These are phyloP conservation scores for Graphium sp. DNA, from an alignment of 2,329 filamentous ascomycete genomes.

Conservation along the genomic window DNA sequence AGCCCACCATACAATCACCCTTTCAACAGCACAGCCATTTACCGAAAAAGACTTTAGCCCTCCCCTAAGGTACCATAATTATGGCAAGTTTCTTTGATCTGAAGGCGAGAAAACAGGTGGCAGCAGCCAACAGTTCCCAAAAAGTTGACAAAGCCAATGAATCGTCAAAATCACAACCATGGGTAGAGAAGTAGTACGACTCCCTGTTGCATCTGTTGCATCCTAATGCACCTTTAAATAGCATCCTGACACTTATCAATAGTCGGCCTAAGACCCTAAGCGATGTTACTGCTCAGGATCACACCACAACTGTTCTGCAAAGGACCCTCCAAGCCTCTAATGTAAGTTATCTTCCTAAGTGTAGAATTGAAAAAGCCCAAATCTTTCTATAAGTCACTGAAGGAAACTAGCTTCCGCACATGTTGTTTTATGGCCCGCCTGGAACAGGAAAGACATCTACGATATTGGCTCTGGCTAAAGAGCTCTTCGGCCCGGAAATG, in stretches of 20 bases:
- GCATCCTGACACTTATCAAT: background rate
- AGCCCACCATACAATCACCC: no score
- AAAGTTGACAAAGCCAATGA: constrained; percentile 47
- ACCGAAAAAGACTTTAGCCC: no score
- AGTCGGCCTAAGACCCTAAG: constrained; percentile 86
- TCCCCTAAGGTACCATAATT: no score
- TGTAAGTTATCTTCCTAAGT: constrained; percentile 23
- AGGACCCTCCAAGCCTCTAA: constrained; percentile 91
- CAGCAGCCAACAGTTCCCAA: constrained; percentile 41
- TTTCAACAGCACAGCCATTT: no score
- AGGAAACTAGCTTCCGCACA: constrained; percentile 90
- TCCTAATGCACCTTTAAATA: background rate
- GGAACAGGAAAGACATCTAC: constrained; percentile 97
- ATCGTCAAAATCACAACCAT: constrained; percentile 60
- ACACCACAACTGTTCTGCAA: constrained; percentile 84
- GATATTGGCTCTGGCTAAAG: constrained; percentile 89
- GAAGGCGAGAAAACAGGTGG: constrained; percentile 72
- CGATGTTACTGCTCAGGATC: constrained; percentile 94
- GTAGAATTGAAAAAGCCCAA: background rate
- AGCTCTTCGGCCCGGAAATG: constrained; percentile 90
- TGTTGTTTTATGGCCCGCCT: constrained; percentile 97
- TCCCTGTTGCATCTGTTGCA: no score
- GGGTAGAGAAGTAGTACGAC: constrained; percentile 95
- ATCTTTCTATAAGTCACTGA: constrained; percentile 6
- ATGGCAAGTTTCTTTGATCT: constrained; percentile 95